Conservation (phyloP, 768 basidiomycete genomes). For the Tulasnella sp. region DNA sequence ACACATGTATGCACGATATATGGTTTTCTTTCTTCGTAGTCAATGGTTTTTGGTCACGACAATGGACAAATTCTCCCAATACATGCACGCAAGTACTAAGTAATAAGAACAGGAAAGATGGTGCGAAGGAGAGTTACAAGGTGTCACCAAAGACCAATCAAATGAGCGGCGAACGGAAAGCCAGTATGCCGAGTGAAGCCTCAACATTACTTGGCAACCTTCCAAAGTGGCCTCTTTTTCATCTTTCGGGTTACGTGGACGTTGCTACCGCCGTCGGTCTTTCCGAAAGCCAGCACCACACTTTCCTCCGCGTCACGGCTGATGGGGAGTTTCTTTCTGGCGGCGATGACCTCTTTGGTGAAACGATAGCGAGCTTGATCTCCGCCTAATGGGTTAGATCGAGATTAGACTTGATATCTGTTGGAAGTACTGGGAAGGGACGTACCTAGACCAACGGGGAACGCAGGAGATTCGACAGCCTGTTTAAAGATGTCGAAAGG, state of each 20-base stretch:
- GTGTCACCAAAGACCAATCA: too few relatives aligned
- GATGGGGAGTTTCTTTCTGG: slow-evolving; percentile 65
- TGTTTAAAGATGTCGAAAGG: slow-evolving; percentile 83
- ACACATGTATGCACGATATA: too few relatives aligned
- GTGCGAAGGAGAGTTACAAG: too few relatives aligned
- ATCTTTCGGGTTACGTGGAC: slow-evolving; percentile 82
- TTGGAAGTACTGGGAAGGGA: background rate
- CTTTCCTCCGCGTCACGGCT: slow-evolving; percentile 65
- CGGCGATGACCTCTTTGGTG: slow-evolving; percentile 77
- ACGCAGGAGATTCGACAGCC: slow-evolving; percentile 64
- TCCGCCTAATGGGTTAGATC: slow-evolving; percentile 41
- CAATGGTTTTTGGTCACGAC: too few relatives aligned
- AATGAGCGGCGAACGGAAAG: too few relatives aligned
- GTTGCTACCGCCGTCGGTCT: slow-evolving; percentile 47
- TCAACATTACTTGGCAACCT: slow-evolving; percentile 28
- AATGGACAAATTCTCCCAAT: too few relatives aligned
- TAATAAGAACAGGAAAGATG: too few relatives aligned
- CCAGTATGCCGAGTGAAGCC: too few relatives aligned
- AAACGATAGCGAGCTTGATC: slow-evolving; percentile 85
- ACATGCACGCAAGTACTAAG: too few relatives aligned
- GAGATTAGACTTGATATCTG: background rate
- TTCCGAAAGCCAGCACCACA: slow-evolving; percentile 84
- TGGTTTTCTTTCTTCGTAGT: too few relatives aligned
- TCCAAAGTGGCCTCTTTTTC: slow-evolving; percentile 45
- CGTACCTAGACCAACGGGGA: slow-evolving; percentile 59